These are phyloP conservation scores for Euphrasia arctica DNA, from an alignment of 305 asterid genomes.

Conservation along the genomic window DNA sequence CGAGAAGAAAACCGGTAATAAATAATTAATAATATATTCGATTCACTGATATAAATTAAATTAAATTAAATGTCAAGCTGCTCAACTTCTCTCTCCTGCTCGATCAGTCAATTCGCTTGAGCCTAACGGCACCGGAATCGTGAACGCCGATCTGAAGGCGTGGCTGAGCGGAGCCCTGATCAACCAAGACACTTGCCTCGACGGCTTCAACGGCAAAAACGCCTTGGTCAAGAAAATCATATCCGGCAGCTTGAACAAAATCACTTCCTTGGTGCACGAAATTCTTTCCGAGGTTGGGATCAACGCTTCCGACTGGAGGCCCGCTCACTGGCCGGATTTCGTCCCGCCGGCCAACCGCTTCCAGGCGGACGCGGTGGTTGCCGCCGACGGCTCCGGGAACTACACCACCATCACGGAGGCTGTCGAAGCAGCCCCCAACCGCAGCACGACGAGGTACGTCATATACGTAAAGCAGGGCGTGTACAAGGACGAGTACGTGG, in stretches of 20 bases:
- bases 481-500: conserved; percentile 2
- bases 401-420: not conserved
- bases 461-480: not conserved
- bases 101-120: too few relatives aligned
- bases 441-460: not conserved
- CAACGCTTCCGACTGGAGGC: not conserved
- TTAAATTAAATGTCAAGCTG: too few relatives aligned
- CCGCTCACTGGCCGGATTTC: not conserved
- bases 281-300: not conserved
- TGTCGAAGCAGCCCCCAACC: not conserved
- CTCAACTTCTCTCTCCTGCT: too few relatives aligned
- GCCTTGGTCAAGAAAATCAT: not conserved
- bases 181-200: conserved; percentile 1
- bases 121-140: not conserved
- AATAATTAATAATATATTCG: too few relatives aligned
- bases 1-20: not conserved
- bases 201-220: not conserved
- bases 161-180: not conserved
- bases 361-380: not conserved
- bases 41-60: too few relatives aligned
- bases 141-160: not conserved
- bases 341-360: not conserved
- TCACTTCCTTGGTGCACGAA: not conserved
- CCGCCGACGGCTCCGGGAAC: conserved; percentile 1
- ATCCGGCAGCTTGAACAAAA: not conserved